Conservation (phyloP, 345 rosid genomes). For the Acer campestre region DNA sequence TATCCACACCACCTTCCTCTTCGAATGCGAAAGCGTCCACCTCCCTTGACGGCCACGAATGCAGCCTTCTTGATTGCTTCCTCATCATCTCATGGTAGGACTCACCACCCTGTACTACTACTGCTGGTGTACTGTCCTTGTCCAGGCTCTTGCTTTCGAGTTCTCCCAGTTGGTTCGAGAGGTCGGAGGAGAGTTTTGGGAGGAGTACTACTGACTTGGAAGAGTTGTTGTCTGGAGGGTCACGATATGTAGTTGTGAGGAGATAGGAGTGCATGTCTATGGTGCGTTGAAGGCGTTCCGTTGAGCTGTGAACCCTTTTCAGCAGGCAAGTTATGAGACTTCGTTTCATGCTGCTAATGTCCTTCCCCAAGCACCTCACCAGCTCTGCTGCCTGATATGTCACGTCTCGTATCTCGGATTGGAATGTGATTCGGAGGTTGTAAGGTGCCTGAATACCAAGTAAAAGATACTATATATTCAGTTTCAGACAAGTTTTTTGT, state of each 20-base stretch:
- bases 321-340: slow-evolving; percentile 38
- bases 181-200: slow-evolving; percentile 21
- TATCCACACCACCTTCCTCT: slow-evolving; percentile 47
- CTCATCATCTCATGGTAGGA: slow-evolving; percentile 60
- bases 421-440: slow-evolving; percentile 50
- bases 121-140: slow-evolving; percentile 7
- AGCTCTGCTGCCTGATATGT: slow-evolving; percentile 58
- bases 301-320: slow-evolving; percentile 51
- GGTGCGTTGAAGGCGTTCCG: slow-evolving; percentile 49
- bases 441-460: slow-evolving; percentile 49
- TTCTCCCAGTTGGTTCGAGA: slow-evolving; percentile 11
- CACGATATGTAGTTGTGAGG: slow-evolving; percentile 32
- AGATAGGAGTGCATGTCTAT: slow-evolving; percentile 55
- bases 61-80: slow-evolving; percentile 54
- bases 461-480: no score
- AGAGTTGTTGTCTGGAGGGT: slow-evolving; percentile 25
- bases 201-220: slow-evolving; percentile 29
- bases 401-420: slow-evolving; percentile 48
- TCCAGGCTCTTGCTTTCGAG: slow-evolving; percentile 19
- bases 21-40: slow-evolving; percentile 54
- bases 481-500: no score
- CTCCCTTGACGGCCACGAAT: slow-evolving; percentile 67
- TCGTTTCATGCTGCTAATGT: slow-evolving; percentile 48
- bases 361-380: slow-evolving; percentile 52
- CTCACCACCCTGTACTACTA: slow-evolving; percentile 24